Conservation (phyloP, 2,329 filamentous ascomycete species). For the Mariannaea elegans region DNA sequence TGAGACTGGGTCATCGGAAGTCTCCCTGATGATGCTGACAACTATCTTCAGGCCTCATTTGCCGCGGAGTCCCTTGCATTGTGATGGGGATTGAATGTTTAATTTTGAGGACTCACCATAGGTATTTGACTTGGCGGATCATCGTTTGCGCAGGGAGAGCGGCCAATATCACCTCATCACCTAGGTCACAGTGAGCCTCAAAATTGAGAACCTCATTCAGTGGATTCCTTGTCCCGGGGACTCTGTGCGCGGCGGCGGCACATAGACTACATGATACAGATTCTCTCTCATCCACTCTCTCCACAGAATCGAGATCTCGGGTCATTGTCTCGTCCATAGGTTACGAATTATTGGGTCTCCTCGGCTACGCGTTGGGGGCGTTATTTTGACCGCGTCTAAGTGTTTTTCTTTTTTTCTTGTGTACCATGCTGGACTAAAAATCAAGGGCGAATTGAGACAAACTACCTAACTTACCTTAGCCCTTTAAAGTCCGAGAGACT, state of each 20-base stretch:
- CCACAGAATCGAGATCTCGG: conserved; percentile 24
- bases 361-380: conserved; percentile 15
- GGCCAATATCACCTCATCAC: background rate
- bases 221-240: background rate
- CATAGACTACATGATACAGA: background rate
- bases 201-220: background rate
- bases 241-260: background rate
- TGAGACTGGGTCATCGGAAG: conserved; percentile 9
- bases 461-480: background rate
- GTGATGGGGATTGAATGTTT: background rate
- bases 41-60: background rate
- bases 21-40: conserved; percentile 18
- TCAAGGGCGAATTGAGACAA: background rate
- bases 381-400: background rate
- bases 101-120: background rate
- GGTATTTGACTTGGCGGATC: conserved; percentile 4
- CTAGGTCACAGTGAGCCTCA: background rate
- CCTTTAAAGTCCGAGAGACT: background rate
- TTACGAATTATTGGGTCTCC: conserved; percentile 14
- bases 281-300: conserved; percentile 17
- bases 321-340: conserved; percentile 7
- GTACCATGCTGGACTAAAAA: background rate
- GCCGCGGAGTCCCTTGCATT: conserved; percentile 4
- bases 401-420: background rate
- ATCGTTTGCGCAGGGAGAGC: background rate